Evolutionary conservation across 805 yeast genomes (phyloP).

Genomic region (Saccharomycopsis fodiens): DNA sequence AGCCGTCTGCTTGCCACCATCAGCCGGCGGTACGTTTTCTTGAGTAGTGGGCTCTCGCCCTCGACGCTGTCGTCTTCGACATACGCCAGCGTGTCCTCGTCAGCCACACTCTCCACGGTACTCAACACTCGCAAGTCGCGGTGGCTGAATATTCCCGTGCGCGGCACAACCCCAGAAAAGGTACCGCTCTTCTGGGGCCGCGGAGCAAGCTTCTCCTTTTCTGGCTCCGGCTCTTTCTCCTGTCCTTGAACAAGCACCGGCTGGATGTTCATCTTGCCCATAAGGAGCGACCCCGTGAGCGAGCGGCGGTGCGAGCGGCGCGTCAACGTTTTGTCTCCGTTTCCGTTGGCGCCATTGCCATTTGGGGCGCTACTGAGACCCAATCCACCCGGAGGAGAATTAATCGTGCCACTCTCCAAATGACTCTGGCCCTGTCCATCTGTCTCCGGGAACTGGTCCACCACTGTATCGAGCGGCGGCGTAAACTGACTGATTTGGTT

Average conservation of each 20-base stretch:
- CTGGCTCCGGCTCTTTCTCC: not conserved
- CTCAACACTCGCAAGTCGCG: conserved; percentile 16
- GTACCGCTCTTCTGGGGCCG: not conserved
- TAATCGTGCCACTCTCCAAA: too few species aligned
- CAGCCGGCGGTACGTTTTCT: conserved; percentile 1
- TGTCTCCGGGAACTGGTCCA: not conserved
- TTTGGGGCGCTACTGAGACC: not conserved
- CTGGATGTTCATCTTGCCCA: conserved; percentile 35
- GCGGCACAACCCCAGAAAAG: conserved; percentile 7
- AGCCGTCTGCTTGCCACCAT: not conserved
- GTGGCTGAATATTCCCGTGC: conserved; percentile 10
- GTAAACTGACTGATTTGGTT: conserved; percentile 5
- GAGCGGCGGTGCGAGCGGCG: conserved; percentile 15
- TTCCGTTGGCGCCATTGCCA: not conserved
- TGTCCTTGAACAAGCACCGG: conserved; percentile 28
- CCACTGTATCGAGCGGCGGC: not conserved
- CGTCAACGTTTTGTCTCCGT: conserved; percentile 1
- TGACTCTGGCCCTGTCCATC: too few species aligned
- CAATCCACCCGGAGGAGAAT: not conserved
- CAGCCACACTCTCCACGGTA: conserved; percentile 18
- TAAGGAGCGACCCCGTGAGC: conserved; percentile 30
- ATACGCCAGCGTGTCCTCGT: conserved; percentile 6
- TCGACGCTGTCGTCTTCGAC: conserved; percentile 2
- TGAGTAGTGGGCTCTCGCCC: conserved; percentile 11
- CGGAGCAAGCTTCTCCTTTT: conserved; percentile 1